Evolutionary conservation across 2,329 filamentous ascomycete species (phyloP), one percentile per base, ranked within the genome.

Genomic region (Byssochlamys sp.): DNA sequence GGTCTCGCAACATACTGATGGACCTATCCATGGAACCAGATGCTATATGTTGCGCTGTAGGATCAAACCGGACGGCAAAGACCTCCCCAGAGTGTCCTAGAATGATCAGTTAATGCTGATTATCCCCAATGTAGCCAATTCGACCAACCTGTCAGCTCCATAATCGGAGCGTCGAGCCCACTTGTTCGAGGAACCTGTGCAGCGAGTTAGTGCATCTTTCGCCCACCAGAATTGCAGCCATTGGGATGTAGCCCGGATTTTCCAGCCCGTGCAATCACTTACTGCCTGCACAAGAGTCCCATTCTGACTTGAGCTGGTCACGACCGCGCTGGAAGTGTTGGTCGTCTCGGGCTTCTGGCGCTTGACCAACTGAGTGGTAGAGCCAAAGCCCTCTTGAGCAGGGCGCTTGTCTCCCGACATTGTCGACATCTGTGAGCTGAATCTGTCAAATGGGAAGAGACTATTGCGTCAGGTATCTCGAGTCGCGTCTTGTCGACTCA

Each of bases 381-480:
- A 84, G 66, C 86, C 84, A 65, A 92, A 92, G 60, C 89, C 88
- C 65, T 88, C 87, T 60, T 89, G 86, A n/a, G 91, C 91, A 59
- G 91, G 88, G 70, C 94, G 85, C 78, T 99, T 97, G 75, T 95
- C 91, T 61, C 88, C 83, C 33, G 91, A 90, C 91, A 96, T 96
- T 59, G 62, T 75, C 61, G 56, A 33, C 10, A 55, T 35, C 10
- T 50, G 11, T 29, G 33, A 51, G 54, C 28, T 57, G 49, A 51
- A 52, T 12, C n/a, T 12, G 35, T 39, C 14, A 5, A 39, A 2
- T 39, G 3, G 11, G 14, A n/a, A 39, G 35, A n/a, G 5, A 14
- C 5, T 39, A 39, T 39, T 11, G 35, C 35, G 14, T 39, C 35
- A 14, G 35, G 35, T 19, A 9, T 31, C 2, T 7, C 29, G 29